Evolutionary conservation across 2,329 filamentous ascomycete genomes (phyloP).

Genomic region (Cercospora nicotianae): DNA sequence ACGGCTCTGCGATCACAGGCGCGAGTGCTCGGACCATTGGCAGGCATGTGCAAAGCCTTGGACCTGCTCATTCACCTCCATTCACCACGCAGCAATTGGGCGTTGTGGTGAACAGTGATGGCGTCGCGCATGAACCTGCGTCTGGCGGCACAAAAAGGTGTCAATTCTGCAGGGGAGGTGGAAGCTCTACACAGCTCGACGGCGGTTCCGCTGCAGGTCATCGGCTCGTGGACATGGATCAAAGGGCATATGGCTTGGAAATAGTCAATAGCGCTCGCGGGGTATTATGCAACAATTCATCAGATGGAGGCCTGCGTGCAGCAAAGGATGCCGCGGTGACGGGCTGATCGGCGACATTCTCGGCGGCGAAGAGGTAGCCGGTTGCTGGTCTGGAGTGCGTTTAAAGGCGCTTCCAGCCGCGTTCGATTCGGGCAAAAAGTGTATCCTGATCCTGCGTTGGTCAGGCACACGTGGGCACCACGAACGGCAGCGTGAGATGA

Average conservation of each 20-base stretch:
- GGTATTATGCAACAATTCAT: conserved; percentile 10
- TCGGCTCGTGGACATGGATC: not conserved
- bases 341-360: not conserved
- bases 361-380: not conserved
- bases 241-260: not conserved
- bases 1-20: conserved; percentile 2
- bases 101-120: not conserved
- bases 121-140: conserved; percentile 3
- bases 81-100: not conserved
- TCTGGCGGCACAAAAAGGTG: conserved; percentile 6
- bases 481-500: conserved; percentile 3
- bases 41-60: conserved; percentile 11
- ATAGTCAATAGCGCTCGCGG: conserved; percentile 4
- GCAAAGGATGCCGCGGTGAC: conserved; percentile 10
- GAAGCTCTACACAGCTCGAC: conserved; percentile 13
- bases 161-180: conserved; percentile 12
- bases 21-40: conserved; percentile 6
- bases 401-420: not conserved
- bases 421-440: not conserved
- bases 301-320: not conserved
- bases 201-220: conserved; percentile 13
- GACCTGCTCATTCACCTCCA: conserved; percentile 2
- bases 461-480: conserved; percentile 8
- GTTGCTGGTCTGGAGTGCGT: not conserved
- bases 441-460: not conserved